These are phyloP conservation scores for Capsicum baccatum DNA, from an alignment of 257 asterid genomes.

Conservation along the genomic window DNA sequence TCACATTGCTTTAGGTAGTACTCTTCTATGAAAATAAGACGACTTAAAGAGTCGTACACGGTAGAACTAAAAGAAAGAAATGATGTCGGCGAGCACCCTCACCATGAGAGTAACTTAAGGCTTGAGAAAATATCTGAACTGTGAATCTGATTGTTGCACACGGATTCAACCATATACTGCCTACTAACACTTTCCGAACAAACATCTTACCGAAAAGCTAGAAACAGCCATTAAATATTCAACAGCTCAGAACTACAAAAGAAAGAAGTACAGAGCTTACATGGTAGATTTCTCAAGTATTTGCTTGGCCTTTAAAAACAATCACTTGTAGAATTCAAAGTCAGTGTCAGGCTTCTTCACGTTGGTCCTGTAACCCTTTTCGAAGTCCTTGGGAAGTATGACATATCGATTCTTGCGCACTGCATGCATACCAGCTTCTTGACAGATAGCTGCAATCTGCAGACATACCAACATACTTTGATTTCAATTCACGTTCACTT, in stretches of 20 bases:
- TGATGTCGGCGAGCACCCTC: background rate
- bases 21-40: background rate
- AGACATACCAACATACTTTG: background rate
- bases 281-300: background rate
- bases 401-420: slow-evolving; percentile 87
- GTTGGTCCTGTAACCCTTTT: slow-evolving; percentile 82
- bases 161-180: background rate
- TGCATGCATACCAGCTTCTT: slow-evolving; percentile 80
- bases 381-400: slow-evolving; percentile 86
- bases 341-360: slow-evolving; percentile 93
- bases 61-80: background rate
- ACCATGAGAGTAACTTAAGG: background rate
- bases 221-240: background rate
- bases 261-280: background rate
- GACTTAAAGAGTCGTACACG: background rate
- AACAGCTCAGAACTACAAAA: background rate
- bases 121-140: background rate
- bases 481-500: background rate
- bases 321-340: slow-evolving; percentile 71
- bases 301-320: background rate
- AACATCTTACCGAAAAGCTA: background rate
- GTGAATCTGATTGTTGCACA: background rate
- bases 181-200: background rate
- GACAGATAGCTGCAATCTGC: slow-evolving; percentile 18
- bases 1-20: background rate